These are phyloP conservation scores for Sclerotinia glacialis DNA, from an alignment of 2,329 filamentous ascomycete genomes.

Conservation along the genomic window DNA sequence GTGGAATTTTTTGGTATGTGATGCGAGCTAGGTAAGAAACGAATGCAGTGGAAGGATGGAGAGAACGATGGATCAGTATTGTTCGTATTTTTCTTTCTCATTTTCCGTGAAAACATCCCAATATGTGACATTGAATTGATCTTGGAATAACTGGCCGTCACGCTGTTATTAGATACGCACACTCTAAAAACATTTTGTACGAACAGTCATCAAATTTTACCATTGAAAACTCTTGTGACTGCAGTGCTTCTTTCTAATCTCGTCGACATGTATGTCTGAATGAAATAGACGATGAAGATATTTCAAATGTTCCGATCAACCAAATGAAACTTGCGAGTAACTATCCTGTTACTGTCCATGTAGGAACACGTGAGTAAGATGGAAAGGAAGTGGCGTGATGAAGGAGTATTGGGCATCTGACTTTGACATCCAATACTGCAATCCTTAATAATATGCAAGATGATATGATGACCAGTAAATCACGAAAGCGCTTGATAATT, in stretches of 20 bases:
- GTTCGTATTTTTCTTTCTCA: not conserved
- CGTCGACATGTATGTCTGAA: not conserved
- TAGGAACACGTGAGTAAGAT: not conserved
- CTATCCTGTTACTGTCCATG: not conserved
- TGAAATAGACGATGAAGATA: slow-evolving; percentile 8
- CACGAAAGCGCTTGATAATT: slow-evolving; percentile 3
- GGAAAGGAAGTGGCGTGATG: not conserved
- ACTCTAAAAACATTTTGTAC: not conserved
- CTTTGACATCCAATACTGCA: slow-evolving; percentile 6
- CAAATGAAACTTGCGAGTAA: slow-evolving; percentile 1
- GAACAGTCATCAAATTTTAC: not conserved
- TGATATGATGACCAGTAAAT: slow-evolving; percentile 4
- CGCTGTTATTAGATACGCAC: not conserved
- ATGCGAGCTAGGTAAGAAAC: not conserved
- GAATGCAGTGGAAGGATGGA: not conserved
- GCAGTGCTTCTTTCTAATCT: not conserved
- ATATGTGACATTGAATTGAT: not conserved
- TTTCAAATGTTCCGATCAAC: not conserved
- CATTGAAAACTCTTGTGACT: not conserved
- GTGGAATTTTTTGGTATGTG: not conserved
- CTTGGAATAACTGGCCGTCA: not conserved
- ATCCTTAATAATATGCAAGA: not conserved
- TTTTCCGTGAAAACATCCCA: not conserved
- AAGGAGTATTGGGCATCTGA: slow-evolving; percentile 8
- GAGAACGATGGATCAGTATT: not conserved